Evolutionary conservation across 2,329 filamentous ascomycete genomes (phyloP), one percentile per base, ranked within the genome.

Genomic region (Talaromyces sp.): DNA sequence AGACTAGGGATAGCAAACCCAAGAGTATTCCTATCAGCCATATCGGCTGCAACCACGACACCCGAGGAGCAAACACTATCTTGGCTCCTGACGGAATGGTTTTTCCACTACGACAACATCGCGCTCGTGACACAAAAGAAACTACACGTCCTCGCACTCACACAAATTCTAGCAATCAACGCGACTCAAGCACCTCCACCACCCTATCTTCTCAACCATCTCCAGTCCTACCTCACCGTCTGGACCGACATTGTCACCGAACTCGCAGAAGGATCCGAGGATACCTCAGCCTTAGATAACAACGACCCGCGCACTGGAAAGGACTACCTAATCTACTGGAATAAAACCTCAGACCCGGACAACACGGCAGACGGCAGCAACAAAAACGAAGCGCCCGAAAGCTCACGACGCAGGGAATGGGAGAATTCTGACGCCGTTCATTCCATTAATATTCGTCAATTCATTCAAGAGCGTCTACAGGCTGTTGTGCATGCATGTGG

Each of bases 1-100:
- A 87, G 92, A 1, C 81, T 97, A 15, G 84, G 87, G 0, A 76
- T 96, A 2, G 85, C 86, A 0, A 88, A 88, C 37, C 89, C 92
- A 0, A 74, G 74, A 2, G 77, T 89, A 1, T 88, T 96, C 63
- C 76, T 86, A 11, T 76, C 79, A 46, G 80, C 79, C 0, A 67
- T 84, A 53, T 67, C 68, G 8, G 69, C 74, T 10, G 65, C 67
- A 11, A 60, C 67, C 2, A 66, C 73, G 56, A 31, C 57, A 8
- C 19, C 57, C 10, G 57, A 59, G 19, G 71, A 76, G 41, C 64
- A 72, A 35, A 63, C 65, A 2, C 62, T 78, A 13, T 64, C 68
- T 19, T 80, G 78, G 78, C 66, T 80, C 19, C 56, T 80, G 7
- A 71, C 68, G 0, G 78, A 80, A 65, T 80, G 78, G 78, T 77